Conservation (phyloP, 2,329 filamentous ascomycete species). For the Botrytis aclada region DNA sequence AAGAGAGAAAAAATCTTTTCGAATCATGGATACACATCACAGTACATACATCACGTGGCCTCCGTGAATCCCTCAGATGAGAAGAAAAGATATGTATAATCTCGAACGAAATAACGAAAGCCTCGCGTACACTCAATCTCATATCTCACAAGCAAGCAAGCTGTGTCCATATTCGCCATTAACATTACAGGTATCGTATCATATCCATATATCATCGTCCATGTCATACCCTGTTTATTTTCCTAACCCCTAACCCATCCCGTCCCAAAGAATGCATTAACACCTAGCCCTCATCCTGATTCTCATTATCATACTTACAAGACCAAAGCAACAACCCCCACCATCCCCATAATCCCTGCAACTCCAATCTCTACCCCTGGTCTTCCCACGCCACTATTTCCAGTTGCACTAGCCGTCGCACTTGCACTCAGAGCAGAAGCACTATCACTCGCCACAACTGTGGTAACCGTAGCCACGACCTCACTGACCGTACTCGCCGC, state of each 20-base stretch:
- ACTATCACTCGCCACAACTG: constrained; percentile 12
- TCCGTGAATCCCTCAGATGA: neutral
- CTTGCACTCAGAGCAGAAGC: neutral
- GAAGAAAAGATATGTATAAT: neutral
- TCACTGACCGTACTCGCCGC: constrained; percentile 17
- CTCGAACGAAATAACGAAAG: neutral
- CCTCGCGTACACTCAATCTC: neutral
- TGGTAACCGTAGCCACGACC: constrained; percentile 17
- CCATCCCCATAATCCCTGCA: neutral
- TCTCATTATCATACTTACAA: neutral
- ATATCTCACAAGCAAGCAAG: neutral
- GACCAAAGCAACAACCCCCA: neutral
- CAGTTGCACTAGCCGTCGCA: constrained; percentile 3
- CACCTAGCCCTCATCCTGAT: neutral
- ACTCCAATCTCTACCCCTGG: neutral
- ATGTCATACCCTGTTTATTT: neutral
- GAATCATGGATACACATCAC: neutral
- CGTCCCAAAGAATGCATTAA: neutral
- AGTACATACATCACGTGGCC: neutral
- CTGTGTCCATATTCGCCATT: neutral
- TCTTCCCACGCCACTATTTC: neutral
- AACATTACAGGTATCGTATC: constrained; percentile 10
- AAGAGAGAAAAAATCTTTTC: neutral
- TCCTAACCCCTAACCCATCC: neutral
- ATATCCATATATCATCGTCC: neutral